phyloP scores from a whole-genome alignment of 2,329 filamentous ascomycete species.

The Fusarium caatingaense region DNA sequence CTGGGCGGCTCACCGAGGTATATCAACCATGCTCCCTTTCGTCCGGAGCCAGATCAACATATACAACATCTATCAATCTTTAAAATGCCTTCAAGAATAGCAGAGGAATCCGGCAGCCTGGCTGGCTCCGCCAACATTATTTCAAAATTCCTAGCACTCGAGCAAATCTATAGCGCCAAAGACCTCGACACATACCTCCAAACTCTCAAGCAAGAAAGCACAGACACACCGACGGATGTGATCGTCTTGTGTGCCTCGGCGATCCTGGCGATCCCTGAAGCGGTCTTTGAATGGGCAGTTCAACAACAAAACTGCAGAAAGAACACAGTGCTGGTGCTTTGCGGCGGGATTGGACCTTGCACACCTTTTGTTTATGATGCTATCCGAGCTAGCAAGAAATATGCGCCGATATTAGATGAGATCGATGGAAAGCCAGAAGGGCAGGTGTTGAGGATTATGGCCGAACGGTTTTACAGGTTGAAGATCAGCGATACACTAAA shows the following conservation, averaged over 20 bases:
- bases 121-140: not conserved
- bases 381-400: conserved; percentile 6
- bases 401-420: not conserved
- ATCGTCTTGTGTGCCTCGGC: conserved; percentile 17
- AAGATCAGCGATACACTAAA: fast-evolving
- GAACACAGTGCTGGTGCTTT: conserved; percentile 2
- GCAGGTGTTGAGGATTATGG: conserved; percentile 14
- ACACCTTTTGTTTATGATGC: conserved; percentile 20
- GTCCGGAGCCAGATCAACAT: not conserved
- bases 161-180: conserved; percentile 24
- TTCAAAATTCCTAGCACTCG: not conserved
- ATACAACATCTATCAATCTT: fast-evolving
- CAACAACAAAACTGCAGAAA: fast-evolving
- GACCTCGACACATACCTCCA: conserved; percentile 5
- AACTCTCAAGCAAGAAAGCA: fast-evolving
- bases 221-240: not conserved
- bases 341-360: conserved; percentile 14
- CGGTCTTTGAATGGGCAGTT: conserved; percentile 11
- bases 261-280: conserved; percentile 19
- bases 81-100: conserved; percentile 1
- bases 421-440: conserved; percentile 13
- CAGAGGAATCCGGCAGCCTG: fast-evolving
- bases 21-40: not conserved
- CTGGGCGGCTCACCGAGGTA: not conserved
- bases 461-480: conserved; percentile 2